These are phyloP conservation scores for Pythium monospermum DNA, from an alignment of 352 stramenopile species.

Conservation along the genomic window DNA sequence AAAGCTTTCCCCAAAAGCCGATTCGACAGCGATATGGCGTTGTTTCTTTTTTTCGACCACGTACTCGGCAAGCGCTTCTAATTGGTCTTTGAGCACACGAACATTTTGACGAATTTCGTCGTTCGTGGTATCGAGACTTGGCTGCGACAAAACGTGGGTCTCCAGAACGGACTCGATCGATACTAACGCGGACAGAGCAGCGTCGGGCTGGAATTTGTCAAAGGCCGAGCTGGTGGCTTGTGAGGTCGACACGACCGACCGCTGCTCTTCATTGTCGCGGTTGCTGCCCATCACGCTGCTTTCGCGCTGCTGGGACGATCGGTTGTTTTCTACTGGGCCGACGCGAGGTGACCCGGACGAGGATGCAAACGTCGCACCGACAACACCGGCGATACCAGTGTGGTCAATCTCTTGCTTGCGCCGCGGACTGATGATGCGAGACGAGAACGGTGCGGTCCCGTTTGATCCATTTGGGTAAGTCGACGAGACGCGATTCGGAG, in stretches of 20 bases:
- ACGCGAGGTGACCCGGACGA: slow-evolving; percentile 7
- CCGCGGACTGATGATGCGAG: slow-evolving; percentile 22
- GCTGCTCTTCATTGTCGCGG: slow-evolving; percentile 38
- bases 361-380: slow-evolving; percentile 14
- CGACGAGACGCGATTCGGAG: neutral
- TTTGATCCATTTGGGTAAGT: slow-evolving; percentile 3
- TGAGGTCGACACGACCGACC: slow-evolving; percentile 35
- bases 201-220: slow-evolving; percentile 56
- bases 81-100: slow-evolving; percentile 56
- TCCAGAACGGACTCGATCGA: slow-evolving; percentile 54
- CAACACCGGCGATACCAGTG: slow-evolving; percentile 11
- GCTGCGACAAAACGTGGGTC: slow-evolving; percentile 43
- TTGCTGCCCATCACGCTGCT: slow-evolving; percentile 8
- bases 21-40: slow-evolving; percentile 64
- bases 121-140: slow-evolving; percentile 25
- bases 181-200: slow-evolving; percentile 44
- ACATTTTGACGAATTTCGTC: slow-evolving; percentile 43
- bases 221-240: slow-evolving; percentile 33
- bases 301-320: slow-evolving; percentile 9
- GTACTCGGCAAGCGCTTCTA: slow-evolving; percentile 66
- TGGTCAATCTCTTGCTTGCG: slow-evolving; percentile 15
- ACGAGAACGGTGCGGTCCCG: neutral
- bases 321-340: neutral
- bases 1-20: slow-evolving; percentile 80
- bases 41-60: slow-evolving; percentile 56